Evolutionary conservation across 208 protist genomes (phyloP).

Genomic region (Crithidia fasciculata): DNA sequence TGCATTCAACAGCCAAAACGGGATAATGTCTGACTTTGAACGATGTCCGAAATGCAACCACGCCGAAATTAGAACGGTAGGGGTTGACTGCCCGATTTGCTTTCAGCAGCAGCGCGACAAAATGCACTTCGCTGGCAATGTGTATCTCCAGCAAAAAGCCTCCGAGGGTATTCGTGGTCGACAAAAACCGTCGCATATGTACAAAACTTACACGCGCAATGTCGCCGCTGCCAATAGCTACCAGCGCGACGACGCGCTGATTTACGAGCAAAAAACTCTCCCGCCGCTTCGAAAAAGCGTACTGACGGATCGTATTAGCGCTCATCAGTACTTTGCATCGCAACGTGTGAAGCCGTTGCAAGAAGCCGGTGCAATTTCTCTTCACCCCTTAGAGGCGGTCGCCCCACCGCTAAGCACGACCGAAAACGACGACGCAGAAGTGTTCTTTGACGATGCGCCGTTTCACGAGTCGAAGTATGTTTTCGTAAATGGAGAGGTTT

Average conservation of each 20-base stretch:
- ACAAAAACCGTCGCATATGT: slow-evolving; percentile 1
- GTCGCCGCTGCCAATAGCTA: not conserved
- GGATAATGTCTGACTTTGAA: slow-evolving; percentile 9
- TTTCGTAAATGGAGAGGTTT: slow-evolving; percentile 20
- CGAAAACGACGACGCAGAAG: not conserved
- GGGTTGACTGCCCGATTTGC: slow-evolving; percentile 11
- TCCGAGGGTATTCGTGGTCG: slow-evolving; percentile 16
- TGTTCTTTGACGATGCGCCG: slow-evolving; percentile 26
- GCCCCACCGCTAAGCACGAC: not conserved
- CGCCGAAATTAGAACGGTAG: not conserved
- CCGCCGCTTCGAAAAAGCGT: slow-evolving; percentile 13
- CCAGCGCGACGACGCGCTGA: not conserved
- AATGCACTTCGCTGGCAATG: slow-evolving; percentile 13
- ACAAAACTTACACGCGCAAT: not conserved
- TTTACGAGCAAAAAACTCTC: not conserved
- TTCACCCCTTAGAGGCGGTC: not conserved
- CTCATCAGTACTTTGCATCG: slow-evolving; percentile 3
- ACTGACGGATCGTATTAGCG: slow-evolving; percentile 11
- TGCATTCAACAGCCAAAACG: not conserved
- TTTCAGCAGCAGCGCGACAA: slow-evolving; percentile 20
- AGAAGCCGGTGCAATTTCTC: slow-evolving; percentile 2
- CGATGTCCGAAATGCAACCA: slow-evolving; percentile 4
- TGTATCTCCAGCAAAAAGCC: slow-evolving; percentile 17
- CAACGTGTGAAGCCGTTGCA: slow-evolving; percentile 7
- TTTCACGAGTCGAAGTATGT: slow-evolving; percentile 1